Conservation (phyloP, 495 filamentous ascomycete genomes). For the Penicillium ucsense region DNA sequence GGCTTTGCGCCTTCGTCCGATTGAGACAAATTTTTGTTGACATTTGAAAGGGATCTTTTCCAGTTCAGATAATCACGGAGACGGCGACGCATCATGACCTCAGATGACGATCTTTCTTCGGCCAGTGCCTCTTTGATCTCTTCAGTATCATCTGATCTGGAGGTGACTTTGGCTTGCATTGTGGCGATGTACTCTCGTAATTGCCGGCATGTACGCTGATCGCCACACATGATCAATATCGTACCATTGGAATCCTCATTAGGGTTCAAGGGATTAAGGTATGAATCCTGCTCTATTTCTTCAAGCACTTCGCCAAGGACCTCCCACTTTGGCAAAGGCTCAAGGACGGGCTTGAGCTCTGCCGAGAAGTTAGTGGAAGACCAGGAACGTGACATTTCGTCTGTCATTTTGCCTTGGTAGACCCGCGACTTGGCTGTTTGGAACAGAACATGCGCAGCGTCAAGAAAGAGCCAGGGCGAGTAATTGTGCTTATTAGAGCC, state of each 20-base stretch:
- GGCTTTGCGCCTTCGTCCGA: slow-evolving; percentile 8
- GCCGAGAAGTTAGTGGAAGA: slow-evolving; percentile 42
- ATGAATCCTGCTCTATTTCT: slow-evolving; percentile 87
- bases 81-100: slow-evolving; percentile 80
- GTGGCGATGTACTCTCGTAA: slow-evolving; percentile 83
- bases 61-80: slow-evolving; percentile 84
- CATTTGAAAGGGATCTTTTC: slow-evolving; percentile 82
- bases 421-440: slow-evolving; percentile 81
- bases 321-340: slow-evolving; percentile 92
- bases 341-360: slow-evolving; percentile 76
- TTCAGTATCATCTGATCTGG: slow-evolving; percentile 7
- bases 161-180: slow-evolving; percentile 68
- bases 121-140: slow-evolving; percentile 25
- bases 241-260: slow-evolving; percentile 84
- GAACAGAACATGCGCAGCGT: slow-evolving; percentile 91
- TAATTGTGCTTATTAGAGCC: slow-evolving; percentile 81
- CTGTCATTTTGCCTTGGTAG: slow-evolving; percentile 61
- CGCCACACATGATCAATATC: slow-evolving; percentile 90
- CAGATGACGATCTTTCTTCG: slow-evolving; percentile 55
- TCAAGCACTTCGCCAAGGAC: slow-evolving; percentile 76
- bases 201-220: slow-evolving; percentile 79
- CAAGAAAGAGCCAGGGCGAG: slow-evolving; percentile 93
- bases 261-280: slow-evolving; percentile 58
- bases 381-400: slow-evolving; percentile 24
- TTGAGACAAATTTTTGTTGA: slow-evolving; percentile 61